Evolutionary conservation across 768 basidiomycete species (phyloP).

Genomic region (Vararia minispora): DNA sequence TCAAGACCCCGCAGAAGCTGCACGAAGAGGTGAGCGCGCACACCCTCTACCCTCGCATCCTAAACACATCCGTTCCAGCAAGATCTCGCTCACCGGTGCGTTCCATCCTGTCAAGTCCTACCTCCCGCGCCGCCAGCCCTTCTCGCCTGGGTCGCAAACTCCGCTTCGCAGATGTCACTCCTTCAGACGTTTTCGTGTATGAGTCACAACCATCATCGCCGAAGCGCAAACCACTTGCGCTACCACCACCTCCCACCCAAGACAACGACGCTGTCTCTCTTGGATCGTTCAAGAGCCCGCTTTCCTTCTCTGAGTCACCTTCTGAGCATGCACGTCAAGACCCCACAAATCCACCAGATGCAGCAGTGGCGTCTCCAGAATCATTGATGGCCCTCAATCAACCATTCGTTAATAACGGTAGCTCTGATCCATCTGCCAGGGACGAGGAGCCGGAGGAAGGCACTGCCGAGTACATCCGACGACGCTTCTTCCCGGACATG

Average conservation of each 20-base stretch:
- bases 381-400: neutral
- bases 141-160: slow-evolving; percentile 33
- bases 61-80: slow-evolving; percentile 21
- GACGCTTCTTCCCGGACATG: slow-evolving; percentile 69
- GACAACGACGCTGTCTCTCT: slow-evolving; percentile 25
- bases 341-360: neutral
- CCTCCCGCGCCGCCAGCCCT: slow-evolving; percentile 51
- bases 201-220: slow-evolving; percentile 76
- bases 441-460: slow-evolving; percentile 45
- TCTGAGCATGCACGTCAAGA: neutral
- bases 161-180: slow-evolving; percentile 67
- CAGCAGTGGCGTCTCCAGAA: neutral
- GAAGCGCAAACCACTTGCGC: slow-evolving; percentile 42
- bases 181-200: slow-evolving; percentile 72
- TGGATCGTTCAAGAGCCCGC: slow-evolving; percentile 25
- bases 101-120: slow-evolving; percentile 35
- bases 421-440: neutral
- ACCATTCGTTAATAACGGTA: neutral
- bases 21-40: too few species aligned
- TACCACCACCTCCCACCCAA: slow-evolving; percentile 37
- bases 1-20: too few species aligned
- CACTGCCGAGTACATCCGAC: slow-evolving; percentile 74
- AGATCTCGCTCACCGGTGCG: slow-evolving; percentile 19
- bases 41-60: neutral
- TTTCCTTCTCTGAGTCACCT: neutral